Evolutionary conservation across 2,329 filamentous ascomycete genomes (phyloP).

Genomic region (Pseudogymnoascus sp.): DNA sequence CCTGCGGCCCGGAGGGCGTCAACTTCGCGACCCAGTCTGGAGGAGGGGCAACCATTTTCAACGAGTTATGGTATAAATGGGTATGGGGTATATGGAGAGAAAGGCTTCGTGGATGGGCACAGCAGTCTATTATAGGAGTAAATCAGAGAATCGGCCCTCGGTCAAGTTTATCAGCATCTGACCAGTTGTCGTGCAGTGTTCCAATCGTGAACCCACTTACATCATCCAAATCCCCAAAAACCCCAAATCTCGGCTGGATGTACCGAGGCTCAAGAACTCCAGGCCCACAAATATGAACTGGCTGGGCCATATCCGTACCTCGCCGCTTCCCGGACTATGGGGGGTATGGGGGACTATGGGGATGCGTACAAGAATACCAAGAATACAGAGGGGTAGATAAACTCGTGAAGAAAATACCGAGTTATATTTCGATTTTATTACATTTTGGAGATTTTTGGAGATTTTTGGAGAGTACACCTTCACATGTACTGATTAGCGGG

Average conservation of each 20-base stretch:
- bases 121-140: background rate
- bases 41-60: constrained; percentile 8
- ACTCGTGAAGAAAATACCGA: background rate
- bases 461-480: constrained; percentile 7
- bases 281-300: background rate
- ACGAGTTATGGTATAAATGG: background rate
- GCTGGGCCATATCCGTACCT: background rate
- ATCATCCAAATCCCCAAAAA: constrained; percentile 6
- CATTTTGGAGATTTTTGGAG: constrained; percentile 6
- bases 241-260: constrained; percentile 3
- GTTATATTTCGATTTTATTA: background rate
- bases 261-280: background rate
- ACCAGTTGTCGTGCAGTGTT: background rate
- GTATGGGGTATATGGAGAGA: constrained; percentile 4
- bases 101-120: background rate
- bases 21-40: constrained; percentile 60
- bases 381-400: background rate
- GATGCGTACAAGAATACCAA: background rate
- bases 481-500: background rate
- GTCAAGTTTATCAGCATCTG: constrained; percentile 4
- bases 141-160: constrained; percentile 1
- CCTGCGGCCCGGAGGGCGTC: constrained; percentile 59
- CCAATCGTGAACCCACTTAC: background rate
- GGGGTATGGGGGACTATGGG: background rate
- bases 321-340: background rate